phyloP scores from a whole-genome alignment of 192 early-diverging fungal species.

The Rhizophlyctis rosea region DNA sequence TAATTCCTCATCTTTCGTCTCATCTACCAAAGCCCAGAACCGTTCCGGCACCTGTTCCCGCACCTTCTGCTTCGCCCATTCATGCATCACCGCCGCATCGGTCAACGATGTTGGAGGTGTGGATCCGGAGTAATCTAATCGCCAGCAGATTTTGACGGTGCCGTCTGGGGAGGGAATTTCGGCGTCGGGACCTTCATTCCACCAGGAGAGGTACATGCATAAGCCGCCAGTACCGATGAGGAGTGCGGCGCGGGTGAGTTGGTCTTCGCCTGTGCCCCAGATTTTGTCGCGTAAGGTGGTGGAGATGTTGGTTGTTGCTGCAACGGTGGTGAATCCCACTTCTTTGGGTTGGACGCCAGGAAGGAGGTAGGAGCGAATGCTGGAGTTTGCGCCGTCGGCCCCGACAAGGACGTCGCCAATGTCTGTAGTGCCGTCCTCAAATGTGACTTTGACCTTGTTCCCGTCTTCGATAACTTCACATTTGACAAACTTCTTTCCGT shows the following conservation, averaged over 20 bases:
- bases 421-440: conserved; percentile 20
- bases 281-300: background rate
- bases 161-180: background rate
- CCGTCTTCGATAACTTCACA: conserved; percentile 2
- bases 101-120: background rate
- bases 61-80: background rate
- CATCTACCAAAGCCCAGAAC: background rate
- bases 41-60: background rate
- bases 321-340: conserved; percentile 1
- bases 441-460: background rate
- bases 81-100: background rate
- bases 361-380: background rate
- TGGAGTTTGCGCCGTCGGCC: conserved; percentile 16
- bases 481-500: conserved; percentile 3
- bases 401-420: conserved; percentile 14
- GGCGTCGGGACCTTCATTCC: background rate
- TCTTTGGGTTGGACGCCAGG: background rate
- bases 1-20: background rate
- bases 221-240: background rate
- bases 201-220: background rate
- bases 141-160: background rate
- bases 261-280: background rate
- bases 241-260: background rate
- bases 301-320: background rate
- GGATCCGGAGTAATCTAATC: background rate